A percentile compares a stretch with the other conserved stretches of the same genome.
phyloP scores from a whole-genome alignment of 306 rosid genomes.

The Vicia faba region DNA sequence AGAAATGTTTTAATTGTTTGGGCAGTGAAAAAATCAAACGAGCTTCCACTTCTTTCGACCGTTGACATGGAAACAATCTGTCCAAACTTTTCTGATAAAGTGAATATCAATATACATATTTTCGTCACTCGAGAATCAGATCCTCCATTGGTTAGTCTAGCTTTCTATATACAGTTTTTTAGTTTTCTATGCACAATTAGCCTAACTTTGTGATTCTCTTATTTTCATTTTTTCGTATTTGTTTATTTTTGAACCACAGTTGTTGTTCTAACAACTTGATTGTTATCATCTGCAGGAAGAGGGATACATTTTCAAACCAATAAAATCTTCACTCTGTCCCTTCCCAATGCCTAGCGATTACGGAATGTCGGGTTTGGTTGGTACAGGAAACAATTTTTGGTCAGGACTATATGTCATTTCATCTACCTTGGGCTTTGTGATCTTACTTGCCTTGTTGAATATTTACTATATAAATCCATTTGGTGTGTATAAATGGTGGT shows the following conservation, averaged over 20 bases:
- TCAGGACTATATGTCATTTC: conserved; percentile 77
- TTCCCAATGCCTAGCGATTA: conserved; percentile 42
- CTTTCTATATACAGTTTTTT: conserved; percentile 16
- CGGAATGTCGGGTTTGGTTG: conserved; percentile 78
- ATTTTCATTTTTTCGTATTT: not conserved
- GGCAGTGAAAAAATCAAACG: conserved; percentile 81
- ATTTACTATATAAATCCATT: conserved; percentile 64
- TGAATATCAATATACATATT: conserved; percentile 59
- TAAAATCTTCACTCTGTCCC: conserved; percentile 49
- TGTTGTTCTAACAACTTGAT: not conserved
- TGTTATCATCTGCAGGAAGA: conserved; percentile 64
- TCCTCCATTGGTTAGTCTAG: conserved; percentile 73
- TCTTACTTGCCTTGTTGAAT: conserved; percentile 54
- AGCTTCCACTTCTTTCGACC: conserved; percentile 78
- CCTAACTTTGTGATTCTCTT: not conserved
- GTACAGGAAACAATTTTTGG: conserved; percentile 77
- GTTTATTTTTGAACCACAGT: not conserved
- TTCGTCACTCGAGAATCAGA: conserved; percentile 80
- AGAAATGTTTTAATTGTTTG: conserved; percentile 70
- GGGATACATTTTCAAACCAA: conserved; percentile 52
- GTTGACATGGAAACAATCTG: conserved; percentile 71
- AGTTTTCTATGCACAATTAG: not conserved
- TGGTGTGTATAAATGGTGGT: conserved; percentile 68
- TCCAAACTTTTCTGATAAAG: conserved; percentile 56
- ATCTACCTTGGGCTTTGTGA: conserved; percentile 67